phyloP scores from a whole-genome alignment of 352 stramenopile genomes.

The Phytophthora sojae region DNA sequence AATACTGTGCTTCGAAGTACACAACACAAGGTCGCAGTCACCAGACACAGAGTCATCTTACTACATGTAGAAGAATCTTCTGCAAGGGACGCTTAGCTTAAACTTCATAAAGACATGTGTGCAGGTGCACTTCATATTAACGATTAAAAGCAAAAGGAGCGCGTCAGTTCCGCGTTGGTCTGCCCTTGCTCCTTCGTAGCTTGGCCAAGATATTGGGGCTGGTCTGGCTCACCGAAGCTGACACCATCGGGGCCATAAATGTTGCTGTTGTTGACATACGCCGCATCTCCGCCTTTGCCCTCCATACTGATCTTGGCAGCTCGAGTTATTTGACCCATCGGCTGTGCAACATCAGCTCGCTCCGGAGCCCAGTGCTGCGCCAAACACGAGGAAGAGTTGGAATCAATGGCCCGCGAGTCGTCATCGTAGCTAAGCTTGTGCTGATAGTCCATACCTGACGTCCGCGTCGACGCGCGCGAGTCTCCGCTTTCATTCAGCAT shows the following conservation, averaged over 20 bases:
- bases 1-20: too few species aligned
- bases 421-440: slow-evolving; percentile 21
- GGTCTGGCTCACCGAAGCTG: slow-evolving; percentile 14
- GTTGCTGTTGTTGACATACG: neutral
- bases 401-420: slow-evolving; percentile 20
- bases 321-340: neutral
- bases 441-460: slow-evolving; percentile 15
- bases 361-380: slow-evolving; percentile 11
- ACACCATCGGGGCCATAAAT: slow-evolving; percentile 17
- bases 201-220: slow-evolving; percentile 23
- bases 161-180: slow-evolving; percentile 19
- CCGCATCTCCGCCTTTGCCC: neutral
- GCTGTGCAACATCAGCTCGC: slow-evolving; percentile 2
- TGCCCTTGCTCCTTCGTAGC: slow-evolving; percentile 25
- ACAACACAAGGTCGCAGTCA: too few species aligned
- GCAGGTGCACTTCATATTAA: neutral
- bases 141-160: slow-evolving; percentile 34
- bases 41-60: too few species aligned
- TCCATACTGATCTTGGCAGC: neutral
- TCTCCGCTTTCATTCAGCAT: slow-evolving; percentile 10
- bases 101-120: too few species aligned
- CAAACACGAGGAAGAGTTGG: slow-evolving; percentile 7
- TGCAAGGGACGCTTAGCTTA: too few species aligned
- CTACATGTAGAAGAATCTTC: neutral
- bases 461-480: slow-evolving; percentile 18